Conservation (phyloP, 129 eudicot species). For the Centaurea solstitialis region DNA sequence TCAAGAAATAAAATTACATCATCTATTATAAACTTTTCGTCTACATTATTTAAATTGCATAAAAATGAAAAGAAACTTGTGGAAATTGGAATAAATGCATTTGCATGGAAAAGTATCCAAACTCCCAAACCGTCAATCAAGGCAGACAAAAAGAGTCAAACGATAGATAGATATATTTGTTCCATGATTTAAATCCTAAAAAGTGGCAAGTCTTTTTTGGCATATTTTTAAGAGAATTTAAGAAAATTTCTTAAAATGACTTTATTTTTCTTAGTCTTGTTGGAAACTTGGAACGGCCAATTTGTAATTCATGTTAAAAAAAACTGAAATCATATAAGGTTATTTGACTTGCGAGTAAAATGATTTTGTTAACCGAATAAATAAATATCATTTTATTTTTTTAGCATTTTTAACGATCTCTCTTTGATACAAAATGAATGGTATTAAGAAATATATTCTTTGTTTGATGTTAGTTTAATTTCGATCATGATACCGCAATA, state of each 20-base stretch:
- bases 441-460: not conserved
- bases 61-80: not conserved
- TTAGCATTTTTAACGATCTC: no score
- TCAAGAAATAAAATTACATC: no score
- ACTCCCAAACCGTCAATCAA: not conserved
- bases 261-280: no score
- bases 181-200: not conserved
- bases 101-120: not conserved
- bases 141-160: not conserved
- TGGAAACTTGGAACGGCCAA: no score
- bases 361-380: no score
- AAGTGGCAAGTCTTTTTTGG: not conserved
- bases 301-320: no score
- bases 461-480: not conserved
- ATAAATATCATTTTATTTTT: no score
- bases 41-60: not conserved
- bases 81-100: not conserved
- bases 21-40: no score
- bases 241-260: not conserved
- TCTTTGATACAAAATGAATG: not conserved
- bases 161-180: not conserved
- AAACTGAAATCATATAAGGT: no score
- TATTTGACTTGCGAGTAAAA: no score
- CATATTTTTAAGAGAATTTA: not conserved
- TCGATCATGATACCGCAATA: no score